Evolutionary conservation across 176 grass and related monocot species (phyloP), one percentile per base, ranked within the genome.

Genomic region (Carex parvula): DNA sequence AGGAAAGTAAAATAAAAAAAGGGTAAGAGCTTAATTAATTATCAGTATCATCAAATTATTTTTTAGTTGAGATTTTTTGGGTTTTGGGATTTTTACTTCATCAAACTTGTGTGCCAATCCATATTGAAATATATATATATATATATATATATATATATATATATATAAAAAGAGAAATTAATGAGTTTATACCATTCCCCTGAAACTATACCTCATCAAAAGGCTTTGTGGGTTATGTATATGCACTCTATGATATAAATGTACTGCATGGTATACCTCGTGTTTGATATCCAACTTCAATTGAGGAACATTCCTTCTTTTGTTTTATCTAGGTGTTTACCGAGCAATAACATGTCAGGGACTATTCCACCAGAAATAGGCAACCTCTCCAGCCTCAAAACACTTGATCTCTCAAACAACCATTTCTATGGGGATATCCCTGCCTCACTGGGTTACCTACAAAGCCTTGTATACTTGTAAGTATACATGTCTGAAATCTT

Each of bases 321-420:
- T 64, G 11, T 22, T 73, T 86, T n/a, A 30, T 90, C 53, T 67
- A 99, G 96, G 3, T 84, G 92, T 53, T 87, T 95, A 82, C 93
- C 95, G 80, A 95, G 91, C 88, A 99, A 99, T 83, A 83, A 95
- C 80, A 94, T 99, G 81, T 85, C 86, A 32, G 93, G 93, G 8
- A 18, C 42, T 86, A 87, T 99, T 80, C 96, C 96, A 6, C 65
- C 30, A 67, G 91, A 91, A 80, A 92, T 99, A 66, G 96, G 93
- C 80, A 95, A 84, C 39, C 96, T 99, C 10, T 30, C 72, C 30
- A 94, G 63, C 22, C 93, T 99, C 70, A 90, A 67, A 83, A 92
- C 85, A 14, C 96, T 99, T 26, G 93, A 99, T 82, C 92, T 99
- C 86, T 95, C 96, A 41, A 93, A 87, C 85, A 99, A 94, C 70